These are phyloP conservation scores for Pogostemon cablin DNA, from an alignment of 257 asterid species.

Conservation along the genomic window DNA sequence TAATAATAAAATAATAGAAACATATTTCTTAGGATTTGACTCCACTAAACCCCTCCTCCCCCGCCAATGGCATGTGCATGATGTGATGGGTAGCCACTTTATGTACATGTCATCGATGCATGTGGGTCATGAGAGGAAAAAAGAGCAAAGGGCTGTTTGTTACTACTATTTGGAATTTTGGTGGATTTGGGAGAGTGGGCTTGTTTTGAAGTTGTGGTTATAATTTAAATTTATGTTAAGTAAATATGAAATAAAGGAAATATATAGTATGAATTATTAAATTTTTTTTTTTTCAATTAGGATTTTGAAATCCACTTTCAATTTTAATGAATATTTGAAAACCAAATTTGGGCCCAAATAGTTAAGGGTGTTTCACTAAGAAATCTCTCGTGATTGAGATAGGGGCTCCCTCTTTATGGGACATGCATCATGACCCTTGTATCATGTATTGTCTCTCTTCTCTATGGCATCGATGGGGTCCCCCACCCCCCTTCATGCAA, in stretches of 20 bases:
- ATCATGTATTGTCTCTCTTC: conserved; percentile 84
- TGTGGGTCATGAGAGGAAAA: conserved; percentile 35
- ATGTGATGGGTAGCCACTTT: conserved; percentile 53
- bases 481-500: conserved; percentile 33
- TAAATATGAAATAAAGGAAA: too few species aligned
- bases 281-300: too few species aligned
- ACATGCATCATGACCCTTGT: conserved; percentile 86
- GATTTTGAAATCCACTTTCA: too few species aligned
- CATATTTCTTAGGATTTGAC: conserved; percentile 41
- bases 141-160: conserved; percentile 34
- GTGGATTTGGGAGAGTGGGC: too few species aligned
- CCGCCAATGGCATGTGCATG: conserved; percentile 57
- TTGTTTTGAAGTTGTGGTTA: too few species aligned
- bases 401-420: conserved; percentile 65
- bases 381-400: conserved; percentile 60
- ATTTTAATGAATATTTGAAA: too few species aligned
- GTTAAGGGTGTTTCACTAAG: conserved; percentile 29
- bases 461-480: conserved; percentile 41
- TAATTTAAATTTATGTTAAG: too few species aligned
- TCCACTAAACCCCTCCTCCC: conserved; percentile 36
- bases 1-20: not conserved
- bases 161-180: too few species aligned
- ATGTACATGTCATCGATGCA: conserved; percentile 41
- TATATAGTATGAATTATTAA: too few species aligned
- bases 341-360: too few species aligned